Conservation (phyloP, 2,329 filamentous ascomycete genomes). For the Epichloe hybrida region DNA sequence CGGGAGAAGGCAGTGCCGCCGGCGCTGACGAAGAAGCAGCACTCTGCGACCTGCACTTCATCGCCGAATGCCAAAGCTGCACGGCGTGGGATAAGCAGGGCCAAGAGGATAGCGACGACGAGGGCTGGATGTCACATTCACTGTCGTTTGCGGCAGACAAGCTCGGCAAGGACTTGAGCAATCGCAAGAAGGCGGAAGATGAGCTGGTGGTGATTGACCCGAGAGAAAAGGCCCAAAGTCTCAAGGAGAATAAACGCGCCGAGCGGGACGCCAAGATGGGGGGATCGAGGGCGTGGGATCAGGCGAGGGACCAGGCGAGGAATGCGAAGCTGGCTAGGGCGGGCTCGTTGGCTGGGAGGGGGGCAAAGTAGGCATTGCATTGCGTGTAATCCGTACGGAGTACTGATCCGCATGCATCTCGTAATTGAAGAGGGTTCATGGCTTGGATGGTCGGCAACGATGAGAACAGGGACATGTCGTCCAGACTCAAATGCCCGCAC, state of each 20-base stretch:
- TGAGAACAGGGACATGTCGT: too few species aligned
- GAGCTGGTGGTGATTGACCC: constrained; percentile 90
- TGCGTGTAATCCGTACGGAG: too few species aligned
- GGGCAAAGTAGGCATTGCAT: constrained; percentile 30
- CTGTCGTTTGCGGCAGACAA: constrained; percentile 81
- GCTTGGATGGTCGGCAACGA: too few species aligned
- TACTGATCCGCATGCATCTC: too few species aligned
- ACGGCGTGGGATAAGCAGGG: constrained; percentile 63
- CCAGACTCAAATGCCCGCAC: too few species aligned
- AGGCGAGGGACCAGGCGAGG: constrained; percentile 29
- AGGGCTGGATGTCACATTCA: constrained; percentile 75
- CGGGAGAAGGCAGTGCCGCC: constrained; percentile 8
- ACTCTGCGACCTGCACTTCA: constrained; percentile 89
- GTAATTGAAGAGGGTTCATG: too few species aligned
- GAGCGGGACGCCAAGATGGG: constrained; percentile 36
- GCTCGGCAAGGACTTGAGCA: constrained; percentile 80
- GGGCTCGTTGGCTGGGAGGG: constrained; percentile 43
- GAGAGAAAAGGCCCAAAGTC: constrained; percentile 61
- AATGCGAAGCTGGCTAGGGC: constrained; percentile 42
- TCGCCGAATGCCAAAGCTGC: constrained; percentile 88
- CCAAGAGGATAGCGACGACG: constrained; percentile 44
- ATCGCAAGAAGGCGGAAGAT: constrained; percentile 82
- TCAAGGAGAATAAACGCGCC: constrained; percentile 51
- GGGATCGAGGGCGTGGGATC: constrained; percentile 42
- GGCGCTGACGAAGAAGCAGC: constrained; percentile 50